Evolutionary conservation across 202 grass and related monocot species (phyloP).

Genomic region (Brachypodium distachyon): DNA sequence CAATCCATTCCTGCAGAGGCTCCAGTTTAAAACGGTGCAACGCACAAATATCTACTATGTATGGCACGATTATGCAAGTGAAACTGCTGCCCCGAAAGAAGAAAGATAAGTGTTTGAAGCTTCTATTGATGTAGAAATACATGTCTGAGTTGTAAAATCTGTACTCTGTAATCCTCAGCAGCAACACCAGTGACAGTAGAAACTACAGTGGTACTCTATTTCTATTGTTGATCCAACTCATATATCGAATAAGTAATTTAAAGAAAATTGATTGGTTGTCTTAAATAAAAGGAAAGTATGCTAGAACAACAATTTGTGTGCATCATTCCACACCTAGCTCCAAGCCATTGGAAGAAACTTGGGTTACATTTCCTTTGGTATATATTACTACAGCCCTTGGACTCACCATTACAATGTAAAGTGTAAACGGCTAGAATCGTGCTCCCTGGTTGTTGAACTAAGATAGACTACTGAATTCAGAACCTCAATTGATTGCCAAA

Average conservation of each 20-base stretch:
- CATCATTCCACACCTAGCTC: neutral
- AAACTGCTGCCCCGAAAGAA: neutral
- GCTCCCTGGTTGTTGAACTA: neutral
- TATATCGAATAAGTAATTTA: neutral
- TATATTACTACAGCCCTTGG: neutral
- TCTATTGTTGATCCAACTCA: neutral
- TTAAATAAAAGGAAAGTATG: conserved; percentile 6
- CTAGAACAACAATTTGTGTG: neutral
- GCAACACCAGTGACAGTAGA: conserved; percentile 3
- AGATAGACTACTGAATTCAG: neutral
- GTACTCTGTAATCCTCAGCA: neutral
- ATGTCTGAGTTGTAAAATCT: conserved; percentile 1
- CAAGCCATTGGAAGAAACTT: neutral
- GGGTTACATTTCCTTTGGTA: neutral
- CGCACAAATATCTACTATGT: neutral
- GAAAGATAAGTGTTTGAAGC: neutral
- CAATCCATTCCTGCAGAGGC: neutral
- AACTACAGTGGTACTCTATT: neutral
- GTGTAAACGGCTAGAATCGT: neutral
- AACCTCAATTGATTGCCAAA: neutral
- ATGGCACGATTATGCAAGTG: neutral
- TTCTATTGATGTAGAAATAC: conserved; percentile 1
- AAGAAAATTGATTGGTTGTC: neutral
- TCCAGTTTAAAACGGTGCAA: neutral
- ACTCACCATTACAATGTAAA: neutral